A percentile compares a stretch with the other conserved stretches of the same genome.
Conservation (phyloP, 257 asterid species). For the Nicotiana undulata region DNA sequence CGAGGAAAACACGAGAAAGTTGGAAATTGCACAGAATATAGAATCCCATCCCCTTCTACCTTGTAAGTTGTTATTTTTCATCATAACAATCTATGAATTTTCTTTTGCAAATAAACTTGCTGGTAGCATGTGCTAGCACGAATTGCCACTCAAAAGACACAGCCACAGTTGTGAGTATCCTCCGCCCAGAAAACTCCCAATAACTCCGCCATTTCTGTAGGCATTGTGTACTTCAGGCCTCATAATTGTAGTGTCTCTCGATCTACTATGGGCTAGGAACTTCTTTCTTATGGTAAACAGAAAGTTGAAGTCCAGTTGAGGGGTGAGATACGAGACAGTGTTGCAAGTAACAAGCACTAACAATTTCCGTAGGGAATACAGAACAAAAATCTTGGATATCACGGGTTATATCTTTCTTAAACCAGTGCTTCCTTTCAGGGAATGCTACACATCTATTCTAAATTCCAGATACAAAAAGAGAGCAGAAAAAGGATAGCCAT, state of each 20-base stretch:
- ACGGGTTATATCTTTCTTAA: not conserved
- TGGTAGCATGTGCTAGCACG: not conserved
- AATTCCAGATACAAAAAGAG: not conserved
- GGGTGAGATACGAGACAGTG: not conserved
- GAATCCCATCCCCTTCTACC: not conserved
- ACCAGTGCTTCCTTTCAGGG: constrained; percentile 6
- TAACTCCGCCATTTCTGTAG: not conserved
- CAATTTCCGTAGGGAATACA: not conserved
- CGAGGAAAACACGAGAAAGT: not conserved
- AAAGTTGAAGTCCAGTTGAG: not conserved
- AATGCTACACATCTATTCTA: constrained; percentile 10
- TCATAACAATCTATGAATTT: not conserved
- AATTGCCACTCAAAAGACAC: not conserved
- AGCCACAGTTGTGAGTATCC: not conserved
- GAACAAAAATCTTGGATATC: constrained; percentile 4
- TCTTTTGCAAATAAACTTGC: not conserved
- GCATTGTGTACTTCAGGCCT: not conserved
- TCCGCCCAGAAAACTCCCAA: not conserved
- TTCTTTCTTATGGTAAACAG: not conserved
- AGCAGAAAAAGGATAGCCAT: not conserved
- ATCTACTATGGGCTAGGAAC: not conserved
- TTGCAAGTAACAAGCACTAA: constrained; percentile 12
- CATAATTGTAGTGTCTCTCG: not conserved
- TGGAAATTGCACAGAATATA: not conserved
- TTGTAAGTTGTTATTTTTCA: not conserved